Conservation (phyloP, 306 rosid species). For the Lablab purpureus region DNA sequence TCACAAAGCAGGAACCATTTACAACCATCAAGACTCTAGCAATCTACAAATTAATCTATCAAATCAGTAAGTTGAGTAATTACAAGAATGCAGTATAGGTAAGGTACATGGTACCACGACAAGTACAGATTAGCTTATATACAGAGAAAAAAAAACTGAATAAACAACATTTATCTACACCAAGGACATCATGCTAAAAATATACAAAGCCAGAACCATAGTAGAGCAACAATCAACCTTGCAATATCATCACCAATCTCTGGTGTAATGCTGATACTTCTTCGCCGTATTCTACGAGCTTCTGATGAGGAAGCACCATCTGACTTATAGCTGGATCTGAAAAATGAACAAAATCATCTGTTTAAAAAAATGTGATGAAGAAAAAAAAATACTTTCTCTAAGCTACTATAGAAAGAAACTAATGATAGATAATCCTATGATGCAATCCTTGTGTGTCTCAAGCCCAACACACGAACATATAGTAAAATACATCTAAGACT, state of each 20-base stretch:
- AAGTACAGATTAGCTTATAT: background rate
- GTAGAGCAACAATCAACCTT: constrained; percentile 68
- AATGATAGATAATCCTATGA: too few relatives aligned
- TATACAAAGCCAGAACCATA: constrained; percentile 27
- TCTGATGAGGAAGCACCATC: constrained; percentile 87
- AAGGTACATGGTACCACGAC: background rate
- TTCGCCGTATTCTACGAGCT: constrained; percentile 81
- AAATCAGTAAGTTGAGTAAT: background rate
- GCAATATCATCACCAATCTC: constrained; percentile 98
- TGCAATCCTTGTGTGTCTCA: too few relatives aligned
- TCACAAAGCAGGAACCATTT: constrained; percentile 32
- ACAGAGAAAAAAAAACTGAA: background rate
- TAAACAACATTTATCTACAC: constrained; percentile 36
- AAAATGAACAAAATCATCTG: constrained; percentile 30
- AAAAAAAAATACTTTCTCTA: constrained; percentile 19
- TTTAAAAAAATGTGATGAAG: constrained; percentile 34
- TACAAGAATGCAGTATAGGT: background rate
- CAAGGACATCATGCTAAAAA: constrained; percentile 13
- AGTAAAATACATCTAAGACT: too few relatives aligned
- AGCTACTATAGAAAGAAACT: background rate
- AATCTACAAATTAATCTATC: constrained; percentile 17
- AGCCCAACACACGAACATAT: too few relatives aligned
- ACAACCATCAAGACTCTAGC: constrained; percentile 27
- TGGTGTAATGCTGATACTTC: constrained; percentile 94
- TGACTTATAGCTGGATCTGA: constrained; percentile 71